Evolutionary conservation across 108 stramenopile genomes (phyloP), one percentile per base, ranked within the genome.

Genomic region (Ochromonas danica): DNA sequence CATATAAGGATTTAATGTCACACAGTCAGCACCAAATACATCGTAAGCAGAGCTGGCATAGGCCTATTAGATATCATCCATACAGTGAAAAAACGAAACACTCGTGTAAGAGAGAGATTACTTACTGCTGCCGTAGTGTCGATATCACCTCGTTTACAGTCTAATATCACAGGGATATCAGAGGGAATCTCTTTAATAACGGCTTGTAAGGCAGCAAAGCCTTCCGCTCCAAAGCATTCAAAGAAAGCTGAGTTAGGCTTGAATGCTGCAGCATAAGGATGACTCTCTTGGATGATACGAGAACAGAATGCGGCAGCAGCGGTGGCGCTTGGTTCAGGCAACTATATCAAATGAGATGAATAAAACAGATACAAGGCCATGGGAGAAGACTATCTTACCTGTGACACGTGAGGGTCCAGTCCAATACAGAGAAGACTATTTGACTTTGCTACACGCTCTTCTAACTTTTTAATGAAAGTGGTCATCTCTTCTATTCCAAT

Each of bases 191-290:
- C 79, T 22, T 82, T 72, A 1, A 95, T 81, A 2, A 98, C 93
- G 35, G 91, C 84, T 61, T 85, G 78, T 62, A 97, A 81, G 14
- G 93, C 92, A 1, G 71, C 79, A 61, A 81, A 74, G n/a, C 96
- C 97, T 38, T 89, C 85, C 39, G 80, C 78, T 3, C 98, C 98
- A 25, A 94, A 80, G 30, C 94, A 93, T 85, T 99, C 98, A 80
- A 99, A 99, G 83, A 99, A 99, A 1, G 98, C 98, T 42, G 93
- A 91, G 81, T 99, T 99, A 1, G 98, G 98, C 85, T 99, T 99
- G 92, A 92, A 99, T 70, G 91, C 92, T 0, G 93, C 92, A 0
- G 93, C 91, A 61, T 87, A 86, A 25, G 79, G 85, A 27, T 87
- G 62, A 0, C 95, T 97, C 35, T 94, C 91, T 45, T 92, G 94